Evolutionary conservation across 805 yeast species (phyloP), one percentile per base, ranked within the genome.

Genomic region (Yarrowia keelungensis): DNA sequence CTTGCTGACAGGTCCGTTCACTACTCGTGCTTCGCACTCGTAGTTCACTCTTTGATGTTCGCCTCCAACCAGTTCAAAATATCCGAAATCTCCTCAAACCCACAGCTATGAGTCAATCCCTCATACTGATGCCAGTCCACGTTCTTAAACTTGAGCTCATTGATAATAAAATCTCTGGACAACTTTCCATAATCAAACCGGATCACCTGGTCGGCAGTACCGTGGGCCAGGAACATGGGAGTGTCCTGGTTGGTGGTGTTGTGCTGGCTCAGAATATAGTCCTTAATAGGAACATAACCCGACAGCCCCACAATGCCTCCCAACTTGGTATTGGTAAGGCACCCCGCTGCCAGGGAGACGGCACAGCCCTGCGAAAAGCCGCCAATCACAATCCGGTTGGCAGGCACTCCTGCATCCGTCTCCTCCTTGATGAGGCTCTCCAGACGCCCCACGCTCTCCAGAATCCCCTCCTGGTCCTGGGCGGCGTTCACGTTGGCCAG

Each of bases 341-440:
- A 45, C 1, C 77, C 71, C 8, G 76, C 70, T 35, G 74, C 75
- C 70, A 90, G 79, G 0, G 95, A 80, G 11, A 94, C 70, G 1
- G 97, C 92, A 61, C 92, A 96, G 68, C 99, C 99, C 79, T 95
- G 99, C 5, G 96, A 89, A 76, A 95, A 95, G 0, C 99, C 99
- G 43, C 98, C 98, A 69, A 95, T 81, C n/a, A 95, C 81, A 58
- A 95, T 89, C 67, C 89, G 85, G 43, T 75, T 73, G 12, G 80
- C 69, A 8, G 80, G 75, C 32, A 79, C 75, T 7, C 83, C 83
- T 8, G 70, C 69, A 10, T 68, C 72, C 32, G 76, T 72, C 69
- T 78, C 80, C 56, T 73, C 74, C 41, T 74, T 74, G 19, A 71
- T 71, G 35, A 81, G 70, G 12, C 79, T 71, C 42, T 67, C 67